Conservation (phyloP, 2,329 filamentous ascomycete species). For the Volutella citrinella region DNA sequence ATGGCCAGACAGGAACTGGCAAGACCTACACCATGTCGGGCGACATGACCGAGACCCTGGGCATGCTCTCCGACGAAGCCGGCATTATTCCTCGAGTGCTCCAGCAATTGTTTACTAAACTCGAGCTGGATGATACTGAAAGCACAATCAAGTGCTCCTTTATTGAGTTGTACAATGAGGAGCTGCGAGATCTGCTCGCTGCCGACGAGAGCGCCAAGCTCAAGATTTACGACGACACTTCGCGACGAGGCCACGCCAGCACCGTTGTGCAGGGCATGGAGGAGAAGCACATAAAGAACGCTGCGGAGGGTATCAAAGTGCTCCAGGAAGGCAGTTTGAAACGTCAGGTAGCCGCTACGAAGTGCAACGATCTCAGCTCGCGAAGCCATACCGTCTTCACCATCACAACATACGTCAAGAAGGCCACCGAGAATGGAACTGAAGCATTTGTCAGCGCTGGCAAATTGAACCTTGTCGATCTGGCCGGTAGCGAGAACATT, state of each 20-base stretch:
- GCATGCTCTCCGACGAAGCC: constrained; percentile 84
- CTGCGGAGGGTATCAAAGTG: constrained; percentile 81
- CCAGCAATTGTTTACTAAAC: constrained; percentile 79
- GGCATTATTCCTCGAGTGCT: constrained; percentile 94
- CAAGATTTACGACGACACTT: constrained; percentile 92
- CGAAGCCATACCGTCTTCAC: constrained; percentile 98
- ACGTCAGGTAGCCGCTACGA: constrained; percentile 98
- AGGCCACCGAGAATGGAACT: constrained; percentile 73
- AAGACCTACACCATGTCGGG: constrained; percentile 99
- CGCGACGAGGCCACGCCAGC: constrained; percentile 76
- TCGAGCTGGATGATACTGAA: constrained; percentile 75
- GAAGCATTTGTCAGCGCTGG: constrained; percentile 89
- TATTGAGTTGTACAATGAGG: constrained; percentile 98
- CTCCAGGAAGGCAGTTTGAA: constrained; percentile 87
- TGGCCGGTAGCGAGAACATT: constrained; percentile 97
- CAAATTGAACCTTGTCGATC: constrained; percentile 93
- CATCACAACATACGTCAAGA: constrained; percentile 87
- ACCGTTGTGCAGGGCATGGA: constrained; percentile 98
- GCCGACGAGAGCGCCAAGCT: constrained; percentile 79
- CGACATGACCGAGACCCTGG: constrained; percentile 85
- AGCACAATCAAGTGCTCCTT: constrained; percentile 96
- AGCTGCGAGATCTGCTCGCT: constrained; percentile 84
- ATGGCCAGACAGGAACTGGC: constrained; percentile 95
- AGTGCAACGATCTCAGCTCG: constrained; percentile 97
- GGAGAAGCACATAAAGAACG: constrained; percentile 85